A percentile compares a stretch with the other conserved stretches of the same genome.
Conservation (phyloP, 2,329 filamentous ascomycete species). For the Knufia fluminis region DNA sequence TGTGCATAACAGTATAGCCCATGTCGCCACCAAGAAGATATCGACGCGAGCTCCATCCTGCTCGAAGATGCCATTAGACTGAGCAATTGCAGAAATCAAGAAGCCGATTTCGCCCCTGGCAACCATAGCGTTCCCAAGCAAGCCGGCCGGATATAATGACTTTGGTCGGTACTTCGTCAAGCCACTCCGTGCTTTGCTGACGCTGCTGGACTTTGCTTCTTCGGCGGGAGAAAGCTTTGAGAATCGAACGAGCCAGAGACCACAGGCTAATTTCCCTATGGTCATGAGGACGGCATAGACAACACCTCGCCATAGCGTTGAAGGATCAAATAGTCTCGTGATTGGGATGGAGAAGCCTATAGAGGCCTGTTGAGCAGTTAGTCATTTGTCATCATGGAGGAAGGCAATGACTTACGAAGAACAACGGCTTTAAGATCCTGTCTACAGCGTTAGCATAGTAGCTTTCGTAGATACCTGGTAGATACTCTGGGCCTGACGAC, state of each 20-base stretch:
- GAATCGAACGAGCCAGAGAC: constrained; percentile 48
- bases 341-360: constrained; percentile 75
- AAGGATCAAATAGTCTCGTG: constrained; percentile 54
- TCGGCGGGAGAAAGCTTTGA: neutral
- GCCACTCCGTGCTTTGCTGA: neutral
- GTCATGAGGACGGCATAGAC: constrained; percentile 65
- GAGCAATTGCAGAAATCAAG: constrained; percentile 60
- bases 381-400: constrained; percentile 19
- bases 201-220: neutral
- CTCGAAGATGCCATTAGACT: constrained; percentile 43
- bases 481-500: too few relatives aligned
- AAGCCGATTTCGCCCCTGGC: constrained; percentile 74
- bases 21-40: constrained; percentile 45
- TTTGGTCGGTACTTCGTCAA: constrained; percentile 30
- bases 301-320: constrained; percentile 61
- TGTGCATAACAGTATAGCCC: constrained; percentile 50
- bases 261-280: constrained; percentile 52
- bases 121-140: constrained; percentile 62
- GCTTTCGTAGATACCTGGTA: constrained; percentile 35
- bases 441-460: constrained; percentile 40
- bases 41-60: constrained; percentile 29
- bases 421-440: constrained; percentile 57
- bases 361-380: constrained; percentile 32
- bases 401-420: constrained; percentile 49
- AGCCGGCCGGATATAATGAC: constrained; percentile 58